Evolutionary conservation across 176 grass and related monocot genomes (phyloP), one percentile per base, ranked within the genome.

Genomic region (Secale cereale): DNA sequence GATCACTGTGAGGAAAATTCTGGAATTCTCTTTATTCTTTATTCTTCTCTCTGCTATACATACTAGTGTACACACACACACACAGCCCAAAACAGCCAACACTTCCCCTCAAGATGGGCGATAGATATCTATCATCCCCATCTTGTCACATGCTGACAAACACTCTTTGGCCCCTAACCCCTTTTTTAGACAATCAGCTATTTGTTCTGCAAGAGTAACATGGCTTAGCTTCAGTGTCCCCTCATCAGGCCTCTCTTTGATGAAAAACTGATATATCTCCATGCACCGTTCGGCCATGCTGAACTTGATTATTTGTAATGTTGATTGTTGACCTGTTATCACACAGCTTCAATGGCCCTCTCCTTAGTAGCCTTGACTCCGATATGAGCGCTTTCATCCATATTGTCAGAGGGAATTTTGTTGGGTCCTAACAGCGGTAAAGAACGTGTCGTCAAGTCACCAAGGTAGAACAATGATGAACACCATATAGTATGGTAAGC

Each of bases 231-330:
- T 32, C 64, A 32, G 7, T 67, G 64, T 33, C 30, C 64, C 16
- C 30, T 67, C 64, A 67, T 32, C 64, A 67, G 16, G 64, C 64
- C 64, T 67, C 64, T 67, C 64, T 67, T 67, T 67, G 64, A 67
- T 67, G 64, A 33, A 67, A 67, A 64, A 29, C 61, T 13, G 27
- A 64, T 64, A 28, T 64, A 64, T 15, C 61, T 64, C 12, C 61
- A 65, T 65, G 63, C 28, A 31, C 32, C 63, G 1, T 67, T 67
- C 23, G 7, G 30, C 33, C 64, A 67, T 33, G 7, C 14, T 33
- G 30, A 67, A 67, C 64, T 30, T 10, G 64, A 67, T 67, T 67
- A 31, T 33, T 32, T 20, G 15, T 19, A 33, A 67, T 67, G 64
- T 67, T 33, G 64, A 67, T 67, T 33, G 64, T 16, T 8, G 16